Evolutionary conservation across 768 basidiomycete genomes (phyloP).

Genomic region (Suillus clintonianus): DNA sequence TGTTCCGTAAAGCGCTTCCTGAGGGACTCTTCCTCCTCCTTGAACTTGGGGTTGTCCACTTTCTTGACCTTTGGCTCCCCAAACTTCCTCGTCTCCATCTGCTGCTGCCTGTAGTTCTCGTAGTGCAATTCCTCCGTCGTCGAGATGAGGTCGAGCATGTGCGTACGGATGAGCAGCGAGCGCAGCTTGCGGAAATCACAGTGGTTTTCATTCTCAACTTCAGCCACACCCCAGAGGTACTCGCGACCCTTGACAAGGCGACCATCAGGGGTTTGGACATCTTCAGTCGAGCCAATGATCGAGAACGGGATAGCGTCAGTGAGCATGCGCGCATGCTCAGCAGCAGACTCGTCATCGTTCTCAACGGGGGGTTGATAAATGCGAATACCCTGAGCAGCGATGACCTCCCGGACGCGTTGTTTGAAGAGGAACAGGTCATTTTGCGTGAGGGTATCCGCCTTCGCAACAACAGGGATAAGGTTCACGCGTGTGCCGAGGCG

Average conservation of each 20-base stretch:
- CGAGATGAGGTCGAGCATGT: slow-evolving; percentile 97
- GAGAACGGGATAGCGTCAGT: slow-evolving; percentile 96
- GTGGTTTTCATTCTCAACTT: slow-evolving; percentile 99
- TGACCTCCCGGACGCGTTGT: slow-evolving; percentile 89
- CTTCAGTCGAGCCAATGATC: slow-evolving; percentile 96
- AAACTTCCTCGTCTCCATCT: slow-evolving; percentile 99
- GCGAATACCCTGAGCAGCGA: slow-evolving; percentile 89
- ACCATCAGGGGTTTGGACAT: slow-evolving; percentile 90
- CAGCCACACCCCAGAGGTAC: slow-evolving; percentile 99
- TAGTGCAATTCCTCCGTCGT: slow-evolving; percentile 96
- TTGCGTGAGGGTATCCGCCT: slow-evolving; percentile 96
- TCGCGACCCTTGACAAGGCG: slow-evolving; percentile 95
- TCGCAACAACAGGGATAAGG: slow-evolving; percentile 95
- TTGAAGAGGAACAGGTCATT: slow-evolving; percentile 92
- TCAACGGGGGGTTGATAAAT: slow-evolving; percentile 95
- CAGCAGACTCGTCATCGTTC: slow-evolving; percentile 79
- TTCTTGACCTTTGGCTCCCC: slow-evolving; percentile 99
- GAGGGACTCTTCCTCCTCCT: slow-evolving; percentile 97
- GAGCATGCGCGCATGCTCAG: slow-evolving; percentile 86
- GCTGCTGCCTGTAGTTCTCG: slow-evolving; percentile 95
- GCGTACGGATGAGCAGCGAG: slow-evolving; percentile 91
- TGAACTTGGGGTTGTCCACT: slow-evolving; percentile 99
- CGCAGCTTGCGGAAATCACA: slow-evolving; percentile 99
- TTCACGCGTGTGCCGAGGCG: slow-evolving; percentile 97
- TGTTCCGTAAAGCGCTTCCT: slow-evolving; percentile 99